Percentiles rank a stretch among this genome's conserved stretches.
Conservation (phyloP, 2,329 filamentous ascomycete genomes). For the Pseudocercospora fijiensis region DNA sequence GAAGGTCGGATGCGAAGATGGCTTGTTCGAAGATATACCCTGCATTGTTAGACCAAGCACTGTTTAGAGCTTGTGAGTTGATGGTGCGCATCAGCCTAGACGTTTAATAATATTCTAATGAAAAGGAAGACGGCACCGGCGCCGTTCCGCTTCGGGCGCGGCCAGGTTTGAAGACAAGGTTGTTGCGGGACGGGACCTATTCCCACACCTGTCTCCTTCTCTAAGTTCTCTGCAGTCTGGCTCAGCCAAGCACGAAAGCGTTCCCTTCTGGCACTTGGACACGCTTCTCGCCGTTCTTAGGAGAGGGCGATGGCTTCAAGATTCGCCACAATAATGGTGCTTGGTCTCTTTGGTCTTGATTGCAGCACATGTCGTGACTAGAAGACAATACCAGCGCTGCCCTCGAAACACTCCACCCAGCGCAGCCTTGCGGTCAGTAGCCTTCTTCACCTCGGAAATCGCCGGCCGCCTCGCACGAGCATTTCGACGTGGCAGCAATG, state of each 20-base stretch:
- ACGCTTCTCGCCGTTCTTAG: not conserved
- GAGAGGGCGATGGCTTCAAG: not conserved
- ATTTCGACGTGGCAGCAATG: not conserved
- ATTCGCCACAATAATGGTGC: not conserved
- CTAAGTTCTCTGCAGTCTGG: too few relatives aligned
- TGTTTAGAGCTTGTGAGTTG: not conserved
- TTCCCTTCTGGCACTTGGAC: not conserved
- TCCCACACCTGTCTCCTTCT: not conserved
- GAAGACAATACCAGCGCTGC: not conserved
- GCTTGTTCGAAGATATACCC: constrained; percentile 5
- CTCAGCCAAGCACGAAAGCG: not conserved
- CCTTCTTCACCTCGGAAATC: not conserved
- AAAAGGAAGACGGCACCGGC: not conserved
- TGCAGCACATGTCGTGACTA: not conserved
- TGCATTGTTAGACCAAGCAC: constrained; percentile 1
- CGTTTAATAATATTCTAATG: too few relatives aligned
- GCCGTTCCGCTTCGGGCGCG: not conserved
- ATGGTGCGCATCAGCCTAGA: not conserved
- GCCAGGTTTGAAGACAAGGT: not conserved
- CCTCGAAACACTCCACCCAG: not conserved
- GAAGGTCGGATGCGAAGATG: not conserved
- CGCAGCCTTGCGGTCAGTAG: not conserved
- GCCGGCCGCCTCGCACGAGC: not conserved
- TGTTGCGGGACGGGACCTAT: too few relatives aligned
- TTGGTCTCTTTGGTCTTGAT: not conserved